Evolutionary conservation across 306 rosid genomes (phyloP).

Genomic region (apple (Malus domestica)): DNA sequence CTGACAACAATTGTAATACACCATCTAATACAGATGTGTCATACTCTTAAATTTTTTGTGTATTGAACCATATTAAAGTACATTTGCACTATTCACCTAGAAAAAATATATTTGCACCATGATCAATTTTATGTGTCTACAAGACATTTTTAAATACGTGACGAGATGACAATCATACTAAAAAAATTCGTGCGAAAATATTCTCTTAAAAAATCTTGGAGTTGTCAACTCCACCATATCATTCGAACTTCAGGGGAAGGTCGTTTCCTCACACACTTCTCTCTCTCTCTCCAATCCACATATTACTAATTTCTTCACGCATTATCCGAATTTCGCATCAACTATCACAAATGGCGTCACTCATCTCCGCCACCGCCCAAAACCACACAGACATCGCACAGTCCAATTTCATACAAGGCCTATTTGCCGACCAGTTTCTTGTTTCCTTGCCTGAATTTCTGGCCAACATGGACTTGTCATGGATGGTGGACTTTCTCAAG

Average conservation of each 20-base stretch:
- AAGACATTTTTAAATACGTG: too few species aligned
- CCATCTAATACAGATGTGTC: too few species aligned
- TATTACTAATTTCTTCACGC: background rate
- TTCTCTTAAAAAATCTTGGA: background rate
- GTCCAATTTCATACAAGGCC: background rate
- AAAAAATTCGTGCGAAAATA: background rate
- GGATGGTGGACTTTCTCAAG: slow-evolving; percentile 49
- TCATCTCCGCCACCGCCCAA: background rate
- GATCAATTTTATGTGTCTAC: too few species aligned
- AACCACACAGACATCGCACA: slow-evolving; percentile 10
- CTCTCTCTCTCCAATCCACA: background rate
- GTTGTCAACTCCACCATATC: slow-evolving; percentile 14
- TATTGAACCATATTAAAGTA: too few species aligned
- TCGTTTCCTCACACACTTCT: background rate
- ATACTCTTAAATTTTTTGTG: too few species aligned
- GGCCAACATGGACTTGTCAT: slow-evolving; percentile 31
- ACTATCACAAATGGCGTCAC: background rate
- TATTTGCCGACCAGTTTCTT: background rate
- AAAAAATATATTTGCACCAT: too few species aligned
- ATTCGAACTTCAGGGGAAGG: slow-evolving; percentile 6
- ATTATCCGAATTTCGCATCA: background rate
- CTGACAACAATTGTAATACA: too few species aligned
- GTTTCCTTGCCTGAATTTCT: background rate
- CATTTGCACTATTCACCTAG: too few species aligned
- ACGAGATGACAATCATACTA: too few species aligned